Percentiles rank a stretch among this genome's conserved stretches.
phyloP scores from a whole-genome alignment of 176 grass and related monocot genomes.

The Oryza nivara region DNA sequence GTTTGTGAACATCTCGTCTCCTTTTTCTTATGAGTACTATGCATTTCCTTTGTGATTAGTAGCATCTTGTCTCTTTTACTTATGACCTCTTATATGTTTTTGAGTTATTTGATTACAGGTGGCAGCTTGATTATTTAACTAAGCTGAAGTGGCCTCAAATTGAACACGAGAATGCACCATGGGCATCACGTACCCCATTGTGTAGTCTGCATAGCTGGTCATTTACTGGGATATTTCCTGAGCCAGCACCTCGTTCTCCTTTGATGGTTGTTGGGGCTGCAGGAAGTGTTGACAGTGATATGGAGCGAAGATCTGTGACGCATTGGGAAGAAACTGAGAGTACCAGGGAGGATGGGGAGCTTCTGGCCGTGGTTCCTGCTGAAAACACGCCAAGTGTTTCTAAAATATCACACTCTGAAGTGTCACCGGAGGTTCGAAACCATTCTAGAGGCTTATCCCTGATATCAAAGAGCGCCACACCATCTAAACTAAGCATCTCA shows the following conservation, averaged over 20 bases:
- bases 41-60: slow-evolving; percentile 34
- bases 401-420: slow-evolving; percentile 30
- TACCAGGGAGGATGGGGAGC: slow-evolving; percentile 87
- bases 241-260: slow-evolving; percentile 48
- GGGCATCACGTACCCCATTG: slow-evolving; percentile 69
- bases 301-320: slow-evolving; percentile 75
- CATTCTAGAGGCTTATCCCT: slow-evolving; percentile 86
- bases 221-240: slow-evolving; percentile 53
- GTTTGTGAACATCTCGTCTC: slow-evolving; percentile 28
- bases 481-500: slow-evolving; percentile 63
- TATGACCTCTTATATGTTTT: slow-evolving; percentile 48
- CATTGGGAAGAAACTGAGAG: slow-evolving; percentile 84
- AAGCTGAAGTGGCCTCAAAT: slow-evolving; percentile 93
- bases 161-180: slow-evolving; percentile 75
- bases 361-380: slow-evolving; percentile 47
- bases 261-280: slow-evolving; percentile 50
- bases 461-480: slow-evolving; percentile 78
- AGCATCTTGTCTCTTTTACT: slow-evolving; percentile 3
- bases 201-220: slow-evolving; percentile 88
- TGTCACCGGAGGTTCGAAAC: slow-evolving; percentile 57
- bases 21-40: slow-evolving; percentile 27
- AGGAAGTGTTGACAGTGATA: slow-evolving; percentile 64
- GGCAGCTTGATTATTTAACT: slow-evolving; percentile 82
- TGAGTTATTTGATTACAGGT: slow-evolving; percentile 82
- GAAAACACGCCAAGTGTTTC: slow-evolving; percentile 43